Evolutionary conservation across 2,329 filamentous ascomycete genomes (phyloP), one percentile per base, ranked within the genome.

Genomic region (Aspergillus latus): DNA sequence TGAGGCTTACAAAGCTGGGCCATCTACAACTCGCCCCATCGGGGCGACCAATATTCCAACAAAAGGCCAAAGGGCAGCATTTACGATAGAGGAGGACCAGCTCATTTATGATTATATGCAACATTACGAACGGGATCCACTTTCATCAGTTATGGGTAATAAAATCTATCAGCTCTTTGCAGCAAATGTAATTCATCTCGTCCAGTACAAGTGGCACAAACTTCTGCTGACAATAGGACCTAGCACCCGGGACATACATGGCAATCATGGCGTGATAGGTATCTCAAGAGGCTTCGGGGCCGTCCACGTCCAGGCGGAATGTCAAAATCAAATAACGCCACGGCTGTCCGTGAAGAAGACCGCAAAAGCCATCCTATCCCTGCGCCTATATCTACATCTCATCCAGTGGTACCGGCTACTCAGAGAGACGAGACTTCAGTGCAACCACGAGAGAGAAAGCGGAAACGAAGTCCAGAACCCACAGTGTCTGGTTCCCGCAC

Each of bases 191-290:
- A 29, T 30, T 6, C 15, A 39, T 44, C 29, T 34, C 9, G 13
- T 15, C 39, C n/a, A 11, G 5, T 42, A 47, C 26, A 3, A 39
- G 53, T 37, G 9, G 54, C 34, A 50, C 13, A 37, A 40, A 39
- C 34, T 48, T 36, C 11, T 46, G 37, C 36, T 43, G 30, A 55
- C 37, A 10, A 39, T 34, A 1, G 2, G 21, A 5, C 26, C 9
- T 56, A 78, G 76, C 64, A 76, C 59, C 73, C 77, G 9, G 64
- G 69, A 46, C 78, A 81, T 63, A 73, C 78, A 2, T 80, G 63
- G 62, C 78, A 81, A 63, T 80, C 78, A 32, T 80, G 75, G 73
- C 73, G 78, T 34, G 71, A 77, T 63, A 73, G 78, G n/a, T 80
- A 76, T 60, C 34, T 78, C 11, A 80, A 74, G 58, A 64, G 59